Conservation (phyloP, 495 filamentous ascomycete genomes). For the Neurospora sublineolata region DNA sequence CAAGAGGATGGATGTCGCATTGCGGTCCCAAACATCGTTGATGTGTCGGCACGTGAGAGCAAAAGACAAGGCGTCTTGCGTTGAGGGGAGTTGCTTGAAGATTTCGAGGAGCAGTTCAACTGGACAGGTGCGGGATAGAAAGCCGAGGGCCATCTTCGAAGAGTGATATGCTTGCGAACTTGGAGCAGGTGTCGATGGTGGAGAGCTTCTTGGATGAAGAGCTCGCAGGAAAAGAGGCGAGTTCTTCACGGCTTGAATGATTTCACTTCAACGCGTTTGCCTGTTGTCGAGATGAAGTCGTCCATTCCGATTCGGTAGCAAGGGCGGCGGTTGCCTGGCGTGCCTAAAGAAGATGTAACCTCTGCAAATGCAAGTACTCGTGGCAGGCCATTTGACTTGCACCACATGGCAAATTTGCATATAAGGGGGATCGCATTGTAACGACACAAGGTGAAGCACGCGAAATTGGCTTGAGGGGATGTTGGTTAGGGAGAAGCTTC, state of each 20-base stretch:
- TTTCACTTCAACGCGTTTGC: neutral
- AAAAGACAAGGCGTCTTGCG: neutral
- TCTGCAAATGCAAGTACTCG: too few relatives aligned
- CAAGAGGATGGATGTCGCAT: neutral
- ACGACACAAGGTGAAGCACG: too few relatives aligned
- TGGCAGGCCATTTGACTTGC: too few relatives aligned
- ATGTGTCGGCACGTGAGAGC: neutral
- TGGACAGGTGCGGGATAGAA: neutral
- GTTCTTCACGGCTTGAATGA: neutral
- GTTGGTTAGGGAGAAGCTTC: too few relatives aligned
- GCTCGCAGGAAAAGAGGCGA: neutral
- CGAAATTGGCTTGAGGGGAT: too few relatives aligned
- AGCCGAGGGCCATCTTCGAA: neutral
- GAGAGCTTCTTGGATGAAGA: neutral
- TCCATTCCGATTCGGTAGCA: neutral
- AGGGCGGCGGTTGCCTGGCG: neutral
- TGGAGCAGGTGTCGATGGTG: neutral
- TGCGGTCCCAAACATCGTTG: neutral
- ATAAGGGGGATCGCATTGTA: too few relatives aligned
- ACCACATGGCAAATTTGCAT: too few relatives aligned
- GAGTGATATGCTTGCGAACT: neutral
- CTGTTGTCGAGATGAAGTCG: neutral
- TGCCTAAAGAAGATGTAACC: neutral
- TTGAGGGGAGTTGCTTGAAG: neutral
- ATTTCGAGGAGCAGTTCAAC: neutral